A percentile compares a stretch with the other conserved stretches of the same genome.
phyloP scores from a whole-genome alignment of 1,284 basidiomycete species.

The Pisolithus thermaeus region DNA sequence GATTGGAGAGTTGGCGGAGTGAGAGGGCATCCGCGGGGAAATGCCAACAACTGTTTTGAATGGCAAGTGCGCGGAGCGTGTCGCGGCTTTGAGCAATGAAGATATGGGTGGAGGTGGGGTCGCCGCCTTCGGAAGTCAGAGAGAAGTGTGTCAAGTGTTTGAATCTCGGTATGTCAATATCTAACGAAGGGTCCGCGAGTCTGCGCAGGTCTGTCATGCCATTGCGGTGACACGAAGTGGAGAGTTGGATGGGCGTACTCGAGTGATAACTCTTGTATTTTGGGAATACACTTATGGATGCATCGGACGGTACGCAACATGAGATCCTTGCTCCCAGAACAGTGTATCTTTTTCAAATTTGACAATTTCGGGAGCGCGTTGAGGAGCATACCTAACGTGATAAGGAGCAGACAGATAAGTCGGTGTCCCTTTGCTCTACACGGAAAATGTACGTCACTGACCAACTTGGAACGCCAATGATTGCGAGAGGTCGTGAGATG shows the following conservation, averaged over 20 bases:
- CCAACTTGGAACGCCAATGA: constrained; percentile 62
- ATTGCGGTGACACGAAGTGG: not conserved
- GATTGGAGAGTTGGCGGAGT: constrained; percentile 56
- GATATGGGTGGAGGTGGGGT: constrained; percentile 33
- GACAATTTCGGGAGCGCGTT: constrained; percentile 60
- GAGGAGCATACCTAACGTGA: constrained; percentile 51
- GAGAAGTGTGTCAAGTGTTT: constrained; percentile 55
- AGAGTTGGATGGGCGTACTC: constrained; percentile 31
- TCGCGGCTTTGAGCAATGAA: constrained; percentile 51
- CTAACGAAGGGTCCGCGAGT: constrained; percentile 44
- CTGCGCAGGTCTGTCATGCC: constrained; percentile 23
- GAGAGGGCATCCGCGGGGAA: constrained; percentile 50
- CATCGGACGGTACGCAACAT: constrained; percentile 47
- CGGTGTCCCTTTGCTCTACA: not conserved
- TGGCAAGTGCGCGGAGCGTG: constrained; percentile 47
- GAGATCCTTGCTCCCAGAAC: constrained; percentile 51
- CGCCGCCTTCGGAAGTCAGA: constrained; percentile 39
- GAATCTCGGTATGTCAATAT: constrained; percentile 51
- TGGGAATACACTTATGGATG: constrained; percentile 45
- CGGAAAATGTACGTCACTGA: constrained; percentile 19
- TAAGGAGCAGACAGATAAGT: not conserved
- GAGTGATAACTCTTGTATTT: constrained; percentile 49
- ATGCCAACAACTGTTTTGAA: constrained; percentile 51
- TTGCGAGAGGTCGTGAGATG: constrained; percentile 40
- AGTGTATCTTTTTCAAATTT: constrained; percentile 54